A percentile compares a stretch with the other conserved stretches of the same genome.
phyloP scores from a whole-genome alignment of 495 filamentous ascomycete genomes.

The Saxophila tyrrhenica region DNA sequence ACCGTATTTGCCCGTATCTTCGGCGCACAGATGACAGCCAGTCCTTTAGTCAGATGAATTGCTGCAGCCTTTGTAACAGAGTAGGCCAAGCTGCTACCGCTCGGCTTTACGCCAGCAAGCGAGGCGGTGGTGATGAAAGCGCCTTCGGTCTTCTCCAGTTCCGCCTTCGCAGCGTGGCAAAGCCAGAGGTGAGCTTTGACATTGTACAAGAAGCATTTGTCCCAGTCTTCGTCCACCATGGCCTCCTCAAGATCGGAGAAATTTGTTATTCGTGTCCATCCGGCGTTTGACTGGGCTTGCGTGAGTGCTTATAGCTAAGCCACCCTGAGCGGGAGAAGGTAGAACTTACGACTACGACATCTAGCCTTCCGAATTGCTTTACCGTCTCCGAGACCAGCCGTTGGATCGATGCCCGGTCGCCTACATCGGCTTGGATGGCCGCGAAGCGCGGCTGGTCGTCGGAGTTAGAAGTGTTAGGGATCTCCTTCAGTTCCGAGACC shows the following conservation, averaged over 20 bases:
- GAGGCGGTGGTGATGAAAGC: constrained; percentile 43
- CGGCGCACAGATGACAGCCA: constrained; percentile 40
- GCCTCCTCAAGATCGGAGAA: constrained; percentile 44
- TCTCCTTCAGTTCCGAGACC: constrained; percentile 32
- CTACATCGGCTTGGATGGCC: constrained; percentile 40
- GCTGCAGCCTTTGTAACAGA: constrained; percentile 41
- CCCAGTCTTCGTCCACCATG: constrained; percentile 45
- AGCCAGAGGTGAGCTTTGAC: constrained; percentile 48
- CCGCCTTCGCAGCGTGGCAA: constrained; percentile 37
- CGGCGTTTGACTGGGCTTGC: constrained; percentile 48
- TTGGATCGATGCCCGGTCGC: constrained; percentile 32
- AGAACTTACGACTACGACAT: not conserved
- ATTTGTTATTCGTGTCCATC: constrained; percentile 43
- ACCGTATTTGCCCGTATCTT: constrained; percentile 45
- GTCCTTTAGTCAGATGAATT: constrained; percentile 42
- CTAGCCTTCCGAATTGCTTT: constrained; percentile 35
- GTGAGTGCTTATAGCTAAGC: no score
- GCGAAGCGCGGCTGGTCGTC: constrained; percentile 26
- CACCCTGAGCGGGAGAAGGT: no score
- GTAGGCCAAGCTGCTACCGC: constrained; percentile 36
- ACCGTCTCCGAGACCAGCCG: constrained; percentile 36
- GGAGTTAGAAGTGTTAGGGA: constrained; percentile 18
- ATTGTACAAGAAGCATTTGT: constrained; percentile 45
- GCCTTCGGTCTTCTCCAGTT: constrained; percentile 40
- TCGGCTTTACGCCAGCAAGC: constrained; percentile 41